These are phyloP conservation scores for Sporisorium reilianum DNA, from an alignment of 1,284 basidiomycete species.

Conservation along the genomic window DNA sequence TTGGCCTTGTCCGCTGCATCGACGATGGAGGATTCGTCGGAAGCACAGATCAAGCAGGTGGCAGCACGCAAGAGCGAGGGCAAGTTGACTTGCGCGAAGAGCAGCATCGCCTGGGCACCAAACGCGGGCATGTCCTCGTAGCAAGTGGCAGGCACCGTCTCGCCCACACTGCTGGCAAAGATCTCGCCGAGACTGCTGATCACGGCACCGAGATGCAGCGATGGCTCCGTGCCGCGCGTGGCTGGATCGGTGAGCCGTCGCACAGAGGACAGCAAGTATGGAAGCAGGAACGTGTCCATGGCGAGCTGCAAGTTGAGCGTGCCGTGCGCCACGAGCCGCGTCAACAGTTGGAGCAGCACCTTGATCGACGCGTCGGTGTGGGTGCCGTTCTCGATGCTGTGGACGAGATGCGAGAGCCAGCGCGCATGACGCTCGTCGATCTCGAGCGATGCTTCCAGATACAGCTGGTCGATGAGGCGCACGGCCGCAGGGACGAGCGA, in stretches of 20 bases:
- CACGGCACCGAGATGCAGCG: slow-evolving; percentile 16
- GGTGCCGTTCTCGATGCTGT: slow-evolving; percentile 22
- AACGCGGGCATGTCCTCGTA: slow-evolving; percentile 35
- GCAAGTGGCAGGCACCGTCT: background rate
- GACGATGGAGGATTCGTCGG: slow-evolving; percentile 16
- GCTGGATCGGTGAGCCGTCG: slow-evolving; percentile 40
- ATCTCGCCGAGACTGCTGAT: slow-evolving; percentile 23
- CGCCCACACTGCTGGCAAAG: slow-evolving; percentile 30
- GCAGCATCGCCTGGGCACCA: slow-evolving; percentile 34
- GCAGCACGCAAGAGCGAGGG: slow-evolving; percentile 19
- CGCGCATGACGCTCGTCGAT: slow-evolving; percentile 50
- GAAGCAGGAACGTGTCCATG: slow-evolving; percentile 39
- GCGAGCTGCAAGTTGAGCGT: slow-evolving; percentile 47
- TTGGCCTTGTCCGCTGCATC: slow-evolving; percentile 16
- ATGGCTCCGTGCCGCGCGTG: slow-evolving; percentile 19
- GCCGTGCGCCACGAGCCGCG: slow-evolving; percentile 33
- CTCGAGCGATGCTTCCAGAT: slow-evolving; percentile 51
- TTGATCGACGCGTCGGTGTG: slow-evolving; percentile 10
- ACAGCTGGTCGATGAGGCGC: slow-evolving; percentile 45
- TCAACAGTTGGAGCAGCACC: slow-evolving; percentile 25
- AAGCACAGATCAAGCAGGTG: slow-evolving; percentile 33
- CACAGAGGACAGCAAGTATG: slow-evolving; percentile 20
- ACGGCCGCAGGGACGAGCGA: slow-evolving; percentile 27
- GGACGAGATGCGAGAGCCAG: slow-evolving; percentile 37
- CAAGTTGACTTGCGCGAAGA: slow-evolving; percentile 37